Base-by-base conservation (phyloP, 345 rosid species). In the Alliaria petiolata region DNA sequence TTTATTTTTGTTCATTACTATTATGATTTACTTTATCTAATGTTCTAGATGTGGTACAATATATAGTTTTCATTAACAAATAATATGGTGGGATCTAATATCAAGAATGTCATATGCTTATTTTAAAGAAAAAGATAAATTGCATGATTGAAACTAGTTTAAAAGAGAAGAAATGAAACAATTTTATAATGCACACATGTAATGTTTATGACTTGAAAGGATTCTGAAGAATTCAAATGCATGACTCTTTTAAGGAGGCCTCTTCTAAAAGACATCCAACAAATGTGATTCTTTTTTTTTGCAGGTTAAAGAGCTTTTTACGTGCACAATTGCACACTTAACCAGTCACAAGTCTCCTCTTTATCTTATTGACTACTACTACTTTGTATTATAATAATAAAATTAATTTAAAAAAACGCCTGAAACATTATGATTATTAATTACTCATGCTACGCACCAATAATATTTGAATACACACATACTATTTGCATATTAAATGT, bases 161-260 rank as follows among this genome's bases (percentile, higher is more conserved):
- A 16, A 46, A 51, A 39, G 22, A 70, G 8, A 70, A 70, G 35
- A 33, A 17, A 50, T 4, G 50, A 16, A 40, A 72, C 12, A 53
- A 16, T 72, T 72, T 54, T 63, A 63, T 25, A 63, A 52, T 47
- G 65, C 52, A 47, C 65, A 46, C 77, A 73, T 73, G 65, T 56
- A 73, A 28, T 65, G 16, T 55, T 35, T 51, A 65, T 46, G 42
- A 55, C 15, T 42, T 43, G 20, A 62, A 61, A 42, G 45, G 14
- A 62, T 43, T 62, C 6, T 50, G n/a, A 52, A 62, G 54, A 52
- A 62, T 33, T 71, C 7, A 20, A 55, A 35, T 64, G 56, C 49
- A 64, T 26, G 59, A 65, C 43, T 30, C 65, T 64, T 73, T 73
- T 73, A 73, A 73, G 77, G 77, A 73, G 77, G 51, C 34, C 59